These are phyloP conservation scores for Ceriops zippeliana DNA, from an alignment of 345 rosid genomes.

Conservation along the genomic window DNA sequence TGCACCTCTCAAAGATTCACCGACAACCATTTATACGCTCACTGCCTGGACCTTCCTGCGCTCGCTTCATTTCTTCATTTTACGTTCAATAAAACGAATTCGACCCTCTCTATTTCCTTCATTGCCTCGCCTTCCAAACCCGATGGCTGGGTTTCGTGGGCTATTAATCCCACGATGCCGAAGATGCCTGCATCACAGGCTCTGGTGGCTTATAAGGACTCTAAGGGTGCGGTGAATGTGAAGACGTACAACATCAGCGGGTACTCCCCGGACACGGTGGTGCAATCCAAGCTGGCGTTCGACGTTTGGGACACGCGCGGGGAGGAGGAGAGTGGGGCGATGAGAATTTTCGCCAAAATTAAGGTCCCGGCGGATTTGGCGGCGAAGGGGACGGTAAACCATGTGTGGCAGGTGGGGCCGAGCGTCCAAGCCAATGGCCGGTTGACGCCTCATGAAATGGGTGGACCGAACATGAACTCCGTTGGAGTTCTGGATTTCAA, in stretches of 20 bases:
- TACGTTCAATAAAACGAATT: conserved; percentile 18
- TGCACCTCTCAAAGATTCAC: conserved; percentile 13
- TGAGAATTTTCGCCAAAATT: conserved; percentile 45
- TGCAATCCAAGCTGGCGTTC: conserved; percentile 42
- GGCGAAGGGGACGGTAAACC: conserved; percentile 44
- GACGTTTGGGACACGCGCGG: conserved; percentile 51
- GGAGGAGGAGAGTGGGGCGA: conserved; percentile 36
- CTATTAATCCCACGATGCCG: conserved; percentile 16
- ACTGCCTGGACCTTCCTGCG: conserved; percentile 29
- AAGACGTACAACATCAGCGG: conserved; percentile 52
- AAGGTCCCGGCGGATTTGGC: conserved; percentile 49
- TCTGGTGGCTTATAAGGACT: conserved; percentile 20
- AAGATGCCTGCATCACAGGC: conserved; percentile 27
- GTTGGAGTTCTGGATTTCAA: conserved; percentile 27
- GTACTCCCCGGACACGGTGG: conserved; percentile 15
- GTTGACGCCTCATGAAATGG: conserved; percentile 31
- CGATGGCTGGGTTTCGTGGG: conserved; percentile 30
- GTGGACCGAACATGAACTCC: conserved; percentile 24
- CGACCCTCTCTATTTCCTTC: conserved; percentile 24
- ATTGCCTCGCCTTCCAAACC: conserved; percentile 18
- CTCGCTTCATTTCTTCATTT: conserved; percentile 24
- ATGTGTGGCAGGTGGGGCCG: conserved; percentile 84
- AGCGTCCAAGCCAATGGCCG: conserved; percentile 26
- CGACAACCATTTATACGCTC: conserved; percentile 12
- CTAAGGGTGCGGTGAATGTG: conserved; percentile 4